Percentiles rank a stretch among this genome's conserved stretches.
These are phyloP conservation scores for Eucalyptus curtisii DNA, from an alignment of 345 rosid genomes.

Conservation along the genomic window DNA sequence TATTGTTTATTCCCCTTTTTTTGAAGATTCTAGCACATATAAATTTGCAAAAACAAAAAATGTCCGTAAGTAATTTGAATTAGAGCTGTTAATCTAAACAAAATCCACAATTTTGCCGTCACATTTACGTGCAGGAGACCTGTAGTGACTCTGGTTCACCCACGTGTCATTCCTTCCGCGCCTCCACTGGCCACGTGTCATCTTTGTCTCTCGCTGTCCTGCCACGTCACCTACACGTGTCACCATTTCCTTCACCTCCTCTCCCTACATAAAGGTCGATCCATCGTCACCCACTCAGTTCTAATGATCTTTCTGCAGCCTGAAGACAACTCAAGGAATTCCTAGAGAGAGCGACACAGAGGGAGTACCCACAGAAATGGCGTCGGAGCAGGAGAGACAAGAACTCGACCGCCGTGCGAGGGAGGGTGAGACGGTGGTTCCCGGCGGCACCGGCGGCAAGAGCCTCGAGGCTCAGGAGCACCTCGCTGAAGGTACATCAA, in stretches of 20 bases:
- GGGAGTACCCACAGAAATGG: conserved; percentile 2
- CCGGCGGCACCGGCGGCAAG: conserved; percentile 83
- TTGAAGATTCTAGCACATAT: neutral
- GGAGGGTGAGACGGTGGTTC: conserved; percentile 71
- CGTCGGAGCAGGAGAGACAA: conserved; percentile 34
- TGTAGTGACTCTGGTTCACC: neutral
- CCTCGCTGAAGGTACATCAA: conserved; percentile 59
- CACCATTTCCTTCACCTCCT: neutral
- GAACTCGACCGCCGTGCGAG: conserved; percentile 62
- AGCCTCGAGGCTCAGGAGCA: conserved; percentile 88
- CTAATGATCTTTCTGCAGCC: neutral
- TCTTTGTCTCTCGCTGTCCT: neutral
- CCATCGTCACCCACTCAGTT: neutral
- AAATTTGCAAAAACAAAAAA: neutral
- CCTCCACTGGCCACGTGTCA: neutral
- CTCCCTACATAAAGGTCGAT: neutral
- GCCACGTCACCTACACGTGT: neutral
- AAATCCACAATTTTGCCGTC: neutral
- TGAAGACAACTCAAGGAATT: neutral
- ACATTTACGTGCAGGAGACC: neutral
- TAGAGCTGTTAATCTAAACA: neutral
- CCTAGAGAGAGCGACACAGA: neutral
- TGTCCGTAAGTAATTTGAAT: neutral
- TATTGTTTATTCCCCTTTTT: too few species aligned
- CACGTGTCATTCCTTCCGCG: neutral